Evolutionary conservation across 1,284 basidiomycete genomes (phyloP), one percentile per base, ranked within the genome.

Genomic region (Ceratorhiza oryzae-sativae): DNA sequence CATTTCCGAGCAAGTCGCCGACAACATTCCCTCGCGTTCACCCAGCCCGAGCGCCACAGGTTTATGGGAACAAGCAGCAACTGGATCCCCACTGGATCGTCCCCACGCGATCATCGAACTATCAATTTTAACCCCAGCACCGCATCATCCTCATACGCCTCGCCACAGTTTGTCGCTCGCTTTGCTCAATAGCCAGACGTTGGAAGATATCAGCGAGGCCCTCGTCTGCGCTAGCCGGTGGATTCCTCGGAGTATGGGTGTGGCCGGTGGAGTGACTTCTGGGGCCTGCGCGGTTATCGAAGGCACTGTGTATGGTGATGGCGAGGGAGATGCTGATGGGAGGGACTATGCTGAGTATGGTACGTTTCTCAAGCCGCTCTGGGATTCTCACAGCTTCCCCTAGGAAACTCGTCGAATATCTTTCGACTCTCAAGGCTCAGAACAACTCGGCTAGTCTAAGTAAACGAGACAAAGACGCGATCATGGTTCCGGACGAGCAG

Each of bases 201-300:
- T 68, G 4, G 65, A 68, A 56, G 65, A 68, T 25, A 68, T 68
- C 34, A 68, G 65, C 65, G 65, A 68, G 51, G 65, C 51, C 25
- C 65, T 68, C 39, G 51, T 68, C 3, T 68, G 65, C 15, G 32
- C 51, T 32, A 68, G 56, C 39, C 65, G 65, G 51, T 68, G 65
- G 65, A 45, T 68, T 45, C 65, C 65, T 68, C 65, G 65, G 36
- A 68, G 65, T 56, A 68, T 68, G 34, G 39, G 23, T 53, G 36
- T 42, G 23, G 51, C 34, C 49, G 51, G 39, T 55, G 51, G 36
- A 42, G 51, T 56, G 27, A 23, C 65, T 68, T 68, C 65, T 42
- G 65, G 65, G 20, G 65, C 51, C 18, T 68, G 65, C 51, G 36
- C 41, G 27, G 65, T 68, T 45, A 46, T 68, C 42, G 65, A 68